Evolutionary conservation across 305 asterid species (phyloP).

Genomic region (Rubia tinctorum): DNA sequence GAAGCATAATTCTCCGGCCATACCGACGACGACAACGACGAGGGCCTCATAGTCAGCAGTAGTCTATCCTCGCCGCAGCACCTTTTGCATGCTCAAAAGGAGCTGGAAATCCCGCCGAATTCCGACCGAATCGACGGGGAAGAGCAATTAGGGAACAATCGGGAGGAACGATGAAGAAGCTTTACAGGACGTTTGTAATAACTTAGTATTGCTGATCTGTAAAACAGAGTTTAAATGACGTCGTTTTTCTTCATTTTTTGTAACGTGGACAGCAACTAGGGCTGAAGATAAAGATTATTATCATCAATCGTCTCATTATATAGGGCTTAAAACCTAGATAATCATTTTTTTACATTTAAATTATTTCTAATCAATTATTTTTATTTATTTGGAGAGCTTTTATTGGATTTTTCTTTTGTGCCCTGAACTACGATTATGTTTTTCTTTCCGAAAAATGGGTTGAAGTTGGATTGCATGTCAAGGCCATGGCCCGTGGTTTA

Average conservation of each 20-base stretch:
- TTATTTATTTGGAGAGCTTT: too few species aligned
- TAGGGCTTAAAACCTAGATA: not conserved
- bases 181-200: not conserved
- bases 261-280: not conserved
- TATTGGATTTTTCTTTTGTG: too few species aligned
- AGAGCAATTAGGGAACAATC: constrained; percentile 28
- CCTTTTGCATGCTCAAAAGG: constrained; percentile 23
- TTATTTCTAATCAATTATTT: too few species aligned
- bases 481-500: too few species aligned
- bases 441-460: too few species aligned
- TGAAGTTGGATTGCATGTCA: too few species aligned
- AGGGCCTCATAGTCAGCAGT: constrained; percentile 35
- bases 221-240: constrained; percentile 4
- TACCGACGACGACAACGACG: constrained; percentile 43
- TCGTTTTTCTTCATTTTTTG: not conserved
- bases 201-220: not conserved
- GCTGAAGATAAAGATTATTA: not conserved
- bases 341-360: too few species aligned
- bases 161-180: constrained; percentile 10
- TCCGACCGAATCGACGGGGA: constrained; percentile 18
- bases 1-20: constrained; percentile 42
- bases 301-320: not conserved
- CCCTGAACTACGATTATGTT: too few species aligned
- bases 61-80: constrained; percentile 16
- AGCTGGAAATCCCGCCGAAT: constrained; percentile 29